Evolutionary conservation across 176 grass and related monocot genomes (phyloP).

Genomic region (Musa troglodytarum): DNA sequence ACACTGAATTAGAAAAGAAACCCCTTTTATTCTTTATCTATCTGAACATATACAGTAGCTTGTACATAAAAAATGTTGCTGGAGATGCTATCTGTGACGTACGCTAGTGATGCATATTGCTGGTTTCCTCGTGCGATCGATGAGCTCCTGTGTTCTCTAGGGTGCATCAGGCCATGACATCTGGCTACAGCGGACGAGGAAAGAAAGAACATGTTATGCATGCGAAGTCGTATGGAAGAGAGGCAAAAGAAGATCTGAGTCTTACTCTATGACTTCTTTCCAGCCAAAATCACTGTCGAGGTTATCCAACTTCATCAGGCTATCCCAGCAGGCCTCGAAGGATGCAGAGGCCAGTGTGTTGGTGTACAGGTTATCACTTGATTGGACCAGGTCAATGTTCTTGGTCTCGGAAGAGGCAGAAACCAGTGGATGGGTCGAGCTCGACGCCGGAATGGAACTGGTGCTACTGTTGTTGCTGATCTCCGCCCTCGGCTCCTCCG

Average conservation of each 20-base stretch:
- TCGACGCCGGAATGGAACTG: not conserved
- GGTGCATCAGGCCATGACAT: not conserved
- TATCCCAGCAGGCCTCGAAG: not conserved
- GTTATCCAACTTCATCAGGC: not conserved
- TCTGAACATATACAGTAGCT: too few species aligned
- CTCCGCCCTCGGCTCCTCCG: not conserved
- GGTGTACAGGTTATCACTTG: not conserved
- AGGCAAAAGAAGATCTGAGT: not conserved
- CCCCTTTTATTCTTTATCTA: too few species aligned
- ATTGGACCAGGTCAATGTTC: not conserved
- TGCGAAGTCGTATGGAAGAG: not conserved
- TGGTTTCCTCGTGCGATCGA: too few species aligned
- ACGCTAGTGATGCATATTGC: not conserved
- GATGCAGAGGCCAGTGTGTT: too few species aligned
- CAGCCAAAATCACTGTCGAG: not conserved
- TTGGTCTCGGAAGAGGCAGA: not conserved
- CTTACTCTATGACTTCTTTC: slow-evolving; percentile 2
- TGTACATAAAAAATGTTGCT: not conserved
- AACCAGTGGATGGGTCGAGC: not conserved
- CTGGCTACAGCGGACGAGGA: not conserved
- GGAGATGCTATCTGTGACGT: not conserved
- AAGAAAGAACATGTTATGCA: not conserved
- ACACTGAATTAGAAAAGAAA: too few species aligned
- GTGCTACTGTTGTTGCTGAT: not conserved
- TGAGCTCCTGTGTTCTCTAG: not conserved